phyloP scores from a whole-genome alignment of 768 basidiomycete genomes.

The Suillus americanus region DNA sequence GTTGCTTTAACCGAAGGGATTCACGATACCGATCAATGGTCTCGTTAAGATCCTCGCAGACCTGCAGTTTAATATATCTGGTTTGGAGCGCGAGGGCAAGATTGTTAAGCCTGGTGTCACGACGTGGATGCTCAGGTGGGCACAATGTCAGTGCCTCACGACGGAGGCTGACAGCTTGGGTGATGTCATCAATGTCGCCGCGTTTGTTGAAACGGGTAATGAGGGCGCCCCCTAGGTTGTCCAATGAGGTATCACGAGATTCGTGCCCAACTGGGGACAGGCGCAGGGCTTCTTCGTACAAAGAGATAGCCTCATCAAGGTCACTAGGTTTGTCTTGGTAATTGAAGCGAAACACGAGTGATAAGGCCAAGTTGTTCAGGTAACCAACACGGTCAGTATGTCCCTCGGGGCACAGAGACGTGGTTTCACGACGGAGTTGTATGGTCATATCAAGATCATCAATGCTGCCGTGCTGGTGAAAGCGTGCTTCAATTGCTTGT shows the following conservation, averaged over 20 bases:
- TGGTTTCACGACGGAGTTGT: neutral
- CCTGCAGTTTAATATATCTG: neutral
- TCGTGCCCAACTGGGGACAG: neutral
- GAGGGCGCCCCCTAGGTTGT: neutral
- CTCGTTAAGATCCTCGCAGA: too few relatives aligned
- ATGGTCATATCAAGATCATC: neutral
- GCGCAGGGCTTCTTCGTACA: neutral
- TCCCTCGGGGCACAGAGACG: neutral
- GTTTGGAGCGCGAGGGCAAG: neutral
- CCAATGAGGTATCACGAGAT: neutral
- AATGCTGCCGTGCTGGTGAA: neutral
- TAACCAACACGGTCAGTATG: neutral
- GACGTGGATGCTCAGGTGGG: neutral
- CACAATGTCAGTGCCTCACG: neutral
- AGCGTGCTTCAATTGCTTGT: fast-evolving
- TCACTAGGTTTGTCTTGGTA: neutral
- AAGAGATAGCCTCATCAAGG: neutral
- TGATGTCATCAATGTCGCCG: neutral
- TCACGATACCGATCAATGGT: neutral
- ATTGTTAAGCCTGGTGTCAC: neutral
- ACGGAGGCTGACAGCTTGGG: neutral
- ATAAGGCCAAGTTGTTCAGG: neutral
- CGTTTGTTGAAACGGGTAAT: neutral
- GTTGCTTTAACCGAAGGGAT: neutral
- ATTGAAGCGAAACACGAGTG: neutral